phyloP scores from a whole-genome alignment of 768 basidiomycete genomes.

The Lanmaoa rubissima region DNA sequence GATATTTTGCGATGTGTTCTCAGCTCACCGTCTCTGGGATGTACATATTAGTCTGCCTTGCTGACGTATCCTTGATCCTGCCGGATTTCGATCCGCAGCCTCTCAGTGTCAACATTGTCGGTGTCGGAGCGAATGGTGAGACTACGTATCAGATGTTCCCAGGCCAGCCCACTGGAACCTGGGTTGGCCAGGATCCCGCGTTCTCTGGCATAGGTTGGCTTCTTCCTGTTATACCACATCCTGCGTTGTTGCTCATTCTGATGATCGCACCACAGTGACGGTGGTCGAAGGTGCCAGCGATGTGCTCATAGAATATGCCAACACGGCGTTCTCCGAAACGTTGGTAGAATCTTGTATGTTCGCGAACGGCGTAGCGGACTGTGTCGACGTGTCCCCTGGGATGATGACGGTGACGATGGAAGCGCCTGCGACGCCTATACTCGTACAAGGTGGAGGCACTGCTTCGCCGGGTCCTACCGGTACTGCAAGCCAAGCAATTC shows the following conservation, averaged over 20 bases:
- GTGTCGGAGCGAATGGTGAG: constrained; percentile 39
- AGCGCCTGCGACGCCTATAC: not conserved
- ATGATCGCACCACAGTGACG: not conserved
- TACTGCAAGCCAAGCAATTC: not conserved
- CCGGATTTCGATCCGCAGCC: constrained; percentile 47
- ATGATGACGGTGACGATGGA: not conserved
- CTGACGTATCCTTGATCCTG: constrained; percentile 39
- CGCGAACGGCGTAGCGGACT: constrained; percentile 1
- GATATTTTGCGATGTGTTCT: not conserved
- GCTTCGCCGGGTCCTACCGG: not conserved
- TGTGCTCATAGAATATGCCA: constrained; percentile 8
- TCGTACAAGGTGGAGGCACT: constrained; percentile 12
- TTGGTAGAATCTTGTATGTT: constrained; percentile 13
- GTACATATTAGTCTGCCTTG: constrained; percentile 5
- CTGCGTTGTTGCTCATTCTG: not conserved
- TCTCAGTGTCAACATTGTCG: constrained; percentile 41
- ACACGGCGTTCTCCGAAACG: constrained; percentile 1
- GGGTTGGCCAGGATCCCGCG: constrained; percentile 25
- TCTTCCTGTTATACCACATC: not conserved
- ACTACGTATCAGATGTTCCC: constrained; percentile 43
- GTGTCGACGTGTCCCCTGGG: not conserved
- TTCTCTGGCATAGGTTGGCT: constrained; percentile 39
- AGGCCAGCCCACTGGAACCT: constrained; percentile 35
- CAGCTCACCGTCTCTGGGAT: not conserved
- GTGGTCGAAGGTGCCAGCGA: constrained; percentile 3